Conservation (phyloP, 768 basidiomycete genomes). For the Lactifluus volemus region DNA sequence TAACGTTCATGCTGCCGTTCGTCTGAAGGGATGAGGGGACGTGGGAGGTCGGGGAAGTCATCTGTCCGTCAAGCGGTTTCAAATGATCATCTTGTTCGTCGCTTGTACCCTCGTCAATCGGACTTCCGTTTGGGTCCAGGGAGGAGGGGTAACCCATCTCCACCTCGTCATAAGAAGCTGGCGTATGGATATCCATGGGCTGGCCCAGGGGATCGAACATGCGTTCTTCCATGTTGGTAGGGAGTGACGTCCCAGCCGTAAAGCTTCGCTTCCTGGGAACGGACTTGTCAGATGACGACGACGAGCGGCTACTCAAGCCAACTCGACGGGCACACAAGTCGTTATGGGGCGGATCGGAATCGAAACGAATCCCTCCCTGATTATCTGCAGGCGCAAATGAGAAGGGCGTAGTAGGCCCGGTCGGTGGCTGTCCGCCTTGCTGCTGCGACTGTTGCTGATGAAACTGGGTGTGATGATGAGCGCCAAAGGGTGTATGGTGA, state of each 20-base stretch:
- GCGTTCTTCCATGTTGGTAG: conserved; percentile 27
- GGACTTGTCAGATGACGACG: conserved; percentile 46
- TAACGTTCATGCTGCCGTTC: conserved; percentile 38
- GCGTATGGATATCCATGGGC: conserved; percentile 27
- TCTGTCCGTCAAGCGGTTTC: conserved; percentile 26
- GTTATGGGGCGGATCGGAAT: conserved; percentile 23
- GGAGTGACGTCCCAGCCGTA: conserved; percentile 34
- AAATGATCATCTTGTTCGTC: conserved; percentile 30
- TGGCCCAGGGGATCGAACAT: conserved; percentile 28
- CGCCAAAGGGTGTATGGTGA: conserved; percentile 36
- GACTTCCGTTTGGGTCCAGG: conserved; percentile 43
- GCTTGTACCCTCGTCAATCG: conserved; percentile 31
- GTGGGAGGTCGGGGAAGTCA: conserved; percentile 14
- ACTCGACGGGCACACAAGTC: conserved; percentile 30
- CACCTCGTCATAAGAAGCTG: conserved; percentile 47
- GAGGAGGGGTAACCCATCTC: conserved; percentile 38
- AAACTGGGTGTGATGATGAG: conserved; percentile 35
- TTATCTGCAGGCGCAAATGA: conserved; percentile 38
- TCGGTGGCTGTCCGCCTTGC: conserved; percentile 21
- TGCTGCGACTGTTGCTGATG: conserved; percentile 13
- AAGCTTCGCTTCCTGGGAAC: conserved; percentile 65
- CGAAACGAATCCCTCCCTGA: conserved; percentile 26
- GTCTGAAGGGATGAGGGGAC: conserved; percentile 12
- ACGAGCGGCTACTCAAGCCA: conserved; percentile 30
- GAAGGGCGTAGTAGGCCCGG: conserved; percentile 29